Conservation (phyloP, 352 stramenopile species). For the Globisporangium paddicum region DNA sequence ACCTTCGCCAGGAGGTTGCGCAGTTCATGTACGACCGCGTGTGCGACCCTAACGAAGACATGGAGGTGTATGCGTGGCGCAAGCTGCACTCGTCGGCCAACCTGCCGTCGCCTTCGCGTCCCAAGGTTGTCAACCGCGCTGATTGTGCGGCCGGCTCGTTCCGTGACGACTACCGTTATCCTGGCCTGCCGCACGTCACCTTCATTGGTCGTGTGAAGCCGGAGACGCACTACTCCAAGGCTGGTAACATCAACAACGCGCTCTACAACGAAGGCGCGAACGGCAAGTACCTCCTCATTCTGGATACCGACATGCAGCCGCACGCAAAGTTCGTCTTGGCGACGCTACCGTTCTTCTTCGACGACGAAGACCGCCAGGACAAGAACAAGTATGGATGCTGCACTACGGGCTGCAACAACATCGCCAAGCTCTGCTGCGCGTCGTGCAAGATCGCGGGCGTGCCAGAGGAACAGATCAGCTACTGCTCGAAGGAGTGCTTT, state of each 20-base stretch:
- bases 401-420: conserved; percentile 66
- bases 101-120: conserved; percentile 58
- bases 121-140: conserved; percentile 42
- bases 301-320: conserved; percentile 86
- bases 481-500: conserved; percentile 87
- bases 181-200: conserved; percentile 69
- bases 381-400: conserved; percentile 84
- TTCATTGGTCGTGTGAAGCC: conserved; percentile 80
- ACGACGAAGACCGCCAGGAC: conserved; percentile 70
- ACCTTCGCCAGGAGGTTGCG: conserved; percentile 76
- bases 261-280: conserved; percentile 85
- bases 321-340: conserved; percentile 81
- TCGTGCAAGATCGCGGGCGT: conserved; percentile 84
- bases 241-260: conserved; percentile 89
- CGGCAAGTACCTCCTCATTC: conserved; percentile 70
- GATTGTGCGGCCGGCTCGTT: conserved; percentile 80
- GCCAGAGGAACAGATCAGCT: conserved; percentile 79
- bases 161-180: conserved; percentile 85
- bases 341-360: conserved; percentile 84
- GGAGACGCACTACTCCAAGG: conserved; percentile 72
- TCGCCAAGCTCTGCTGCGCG: conserved; percentile 81
- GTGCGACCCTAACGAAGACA: conserved; percentile 81
- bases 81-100: conserved; percentile 84
- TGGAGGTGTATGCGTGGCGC: conserved; percentile 85
- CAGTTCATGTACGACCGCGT: conserved; percentile 89